Evolutionary conservation across 2,329 filamentous ascomycete species (phyloP).

Genomic region (Ramichloridium luteum): DNA sequence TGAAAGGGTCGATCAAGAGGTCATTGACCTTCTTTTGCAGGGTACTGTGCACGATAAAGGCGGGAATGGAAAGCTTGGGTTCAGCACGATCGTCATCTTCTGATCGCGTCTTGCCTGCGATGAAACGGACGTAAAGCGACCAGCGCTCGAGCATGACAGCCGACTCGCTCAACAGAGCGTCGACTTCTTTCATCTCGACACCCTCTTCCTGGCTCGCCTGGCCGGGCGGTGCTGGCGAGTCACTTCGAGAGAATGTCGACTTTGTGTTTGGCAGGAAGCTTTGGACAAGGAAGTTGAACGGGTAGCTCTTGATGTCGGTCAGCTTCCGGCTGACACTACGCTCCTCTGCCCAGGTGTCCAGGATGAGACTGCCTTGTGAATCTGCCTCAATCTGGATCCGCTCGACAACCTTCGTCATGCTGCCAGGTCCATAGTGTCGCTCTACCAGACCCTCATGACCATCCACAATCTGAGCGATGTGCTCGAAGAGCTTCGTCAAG

Average conservation of each 20-base stretch:
- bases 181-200: conserved; percentile 93
- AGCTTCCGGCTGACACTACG: conserved; percentile 70
- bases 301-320: conserved; percentile 94
- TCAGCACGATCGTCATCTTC: conserved; percentile 12
- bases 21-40: conserved; percentile 66
- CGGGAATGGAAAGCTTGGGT: conserved; percentile 49
- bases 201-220: conserved; percentile 74
- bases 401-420: conserved; percentile 92
- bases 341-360: conserved; percentile 93
- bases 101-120: conserved; percentile 65
- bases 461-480: conserved; percentile 94
- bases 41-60: conserved; percentile 65
- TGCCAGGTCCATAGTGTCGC: conserved; percentile 80
- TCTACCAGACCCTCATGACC: conserved; percentile 83
- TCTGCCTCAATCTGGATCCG: conserved; percentile 88
- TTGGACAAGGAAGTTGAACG: conserved; percentile 92
- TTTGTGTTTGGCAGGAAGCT: conserved; percentile 72
- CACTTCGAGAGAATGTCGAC: conserved; percentile 51
- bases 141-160: conserved; percentile 86
- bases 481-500: conserved; percentile 85
- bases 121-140: conserved; percentile 82
- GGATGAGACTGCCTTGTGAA: conserved; percentile 85
- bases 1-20: conserved; percentile 70
- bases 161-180: conserved; percentile 75
- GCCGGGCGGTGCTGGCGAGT: conserved; percentile 54